Base-by-base conservation (phyloP, 1,284 basidiomycete species). In the Austroboletus rostrupii region DNA sequence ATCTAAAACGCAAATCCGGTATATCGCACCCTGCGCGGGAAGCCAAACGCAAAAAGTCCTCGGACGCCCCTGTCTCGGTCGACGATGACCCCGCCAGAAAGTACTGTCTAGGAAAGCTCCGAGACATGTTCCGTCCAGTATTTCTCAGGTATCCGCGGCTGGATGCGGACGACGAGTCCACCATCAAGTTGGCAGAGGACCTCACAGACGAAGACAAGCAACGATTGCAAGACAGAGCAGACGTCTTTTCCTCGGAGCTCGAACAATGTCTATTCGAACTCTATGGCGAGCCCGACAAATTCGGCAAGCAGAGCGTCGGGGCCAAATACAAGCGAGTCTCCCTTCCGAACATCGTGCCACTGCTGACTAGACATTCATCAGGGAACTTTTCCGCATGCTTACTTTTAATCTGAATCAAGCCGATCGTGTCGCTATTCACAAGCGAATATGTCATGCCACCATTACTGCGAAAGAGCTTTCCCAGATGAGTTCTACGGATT, bases 331-430 rank as follows among this genome's bases (percentile, higher is more conserved):
- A 90, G 89, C 89, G 64, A 55, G 86, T 74, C 23, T 32, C 39
- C 38, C n/a, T 39, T 54, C 40, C 26, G 38, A 19, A 32, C 23
- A 7, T 20, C 43, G 20, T 52, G 49, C 53, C 52, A 37, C 33
- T 17, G 21, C 35, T 53, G 47, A 45, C 40, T 36, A 35, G 46
- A 38, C 48, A 29, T 50, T 47, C 28, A 52, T 35, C 57, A 91
- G 88, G 74, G 87, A 90, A 67, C 86, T 87, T 57, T 90, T 90
- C 70, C 80, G 88, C 52, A 91, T 84, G 80, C 75, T 91, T 49
- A 81, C 80, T 50, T 91, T 90, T 70, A 91, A 91, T 68, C 69
- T 91, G 60, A 83, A 74, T 71, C 84, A 90, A 70, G 66, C 71
- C 61, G 89, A 91, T 63, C 85, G 88, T 60, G 77, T 82, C 52